Percentiles rank a stretch among this genome's conserved stretches.
Evolutionary conservation across 2,329 filamentous ascomycete genomes (phyloP).

Genomic region (Verticillium isaacii): DNA sequence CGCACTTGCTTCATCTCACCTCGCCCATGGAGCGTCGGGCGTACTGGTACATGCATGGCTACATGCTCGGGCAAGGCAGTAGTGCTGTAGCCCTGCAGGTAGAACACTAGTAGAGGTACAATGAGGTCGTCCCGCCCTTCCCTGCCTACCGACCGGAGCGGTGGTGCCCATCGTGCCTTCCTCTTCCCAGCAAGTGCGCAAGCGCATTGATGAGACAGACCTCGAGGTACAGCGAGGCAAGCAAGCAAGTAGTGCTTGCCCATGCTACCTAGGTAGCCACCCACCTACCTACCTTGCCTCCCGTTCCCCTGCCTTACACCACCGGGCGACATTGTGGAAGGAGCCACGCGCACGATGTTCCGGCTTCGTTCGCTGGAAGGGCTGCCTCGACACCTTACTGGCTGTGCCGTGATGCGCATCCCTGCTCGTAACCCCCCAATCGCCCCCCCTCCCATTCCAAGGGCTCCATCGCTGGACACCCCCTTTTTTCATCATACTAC

Average conservation of each 20-base stretch:
- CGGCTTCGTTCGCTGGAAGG: neutral
- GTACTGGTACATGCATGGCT: conserved; percentile 1
- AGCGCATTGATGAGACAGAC: neutral
- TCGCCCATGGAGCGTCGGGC: neutral
- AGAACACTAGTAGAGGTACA: neutral
- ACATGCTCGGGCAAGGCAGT: neutral
- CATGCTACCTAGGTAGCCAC: neutral
- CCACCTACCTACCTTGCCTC: neutral
- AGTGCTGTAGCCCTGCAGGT: neutral
- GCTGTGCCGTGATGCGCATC: neutral
- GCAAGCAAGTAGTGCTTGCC: neutral
- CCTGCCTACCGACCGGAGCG: neutral
- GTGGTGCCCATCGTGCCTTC: conserved; percentile 1
- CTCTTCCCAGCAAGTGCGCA: neutral
- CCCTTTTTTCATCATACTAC: neutral
- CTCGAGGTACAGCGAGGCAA: neutral
- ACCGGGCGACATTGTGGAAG: neutral
- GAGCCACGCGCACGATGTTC: neutral
- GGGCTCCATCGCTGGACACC: neutral
- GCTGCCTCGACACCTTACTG: neutral
- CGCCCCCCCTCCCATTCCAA: neutral
- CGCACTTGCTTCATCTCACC: neutral
- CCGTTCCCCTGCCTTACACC: neutral
- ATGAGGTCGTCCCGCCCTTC: neutral
- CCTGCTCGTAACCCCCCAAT: neutral